Base-by-base conservation (phyloP, 306 rosid genomes). In the Castanospermum australe region DNA sequence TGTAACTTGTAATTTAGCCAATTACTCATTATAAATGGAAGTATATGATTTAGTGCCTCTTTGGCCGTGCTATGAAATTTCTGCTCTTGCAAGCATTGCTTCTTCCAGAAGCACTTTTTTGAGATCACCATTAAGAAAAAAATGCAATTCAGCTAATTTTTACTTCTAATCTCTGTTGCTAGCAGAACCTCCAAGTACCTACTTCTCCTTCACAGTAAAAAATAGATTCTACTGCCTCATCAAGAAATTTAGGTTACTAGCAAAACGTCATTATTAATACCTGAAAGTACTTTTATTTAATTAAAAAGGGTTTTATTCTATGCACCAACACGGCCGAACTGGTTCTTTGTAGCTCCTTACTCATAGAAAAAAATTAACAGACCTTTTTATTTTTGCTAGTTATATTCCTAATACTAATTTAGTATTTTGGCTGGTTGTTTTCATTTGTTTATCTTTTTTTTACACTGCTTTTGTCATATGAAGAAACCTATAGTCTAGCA, bases 141-240 rank as follows among this genome's bases (percentile, higher is more conserved):
- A 63, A 44, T 32, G 22, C 62, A 54, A 64, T 56, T 67, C 18
- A 45, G 65, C 45, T 77, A 0, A 42, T 77, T 77, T 71, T 71
- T 35, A n/a, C 47, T 76, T 64, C 22, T 63, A 24, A 65, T 65
- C 54, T 83, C 39, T 82, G 64, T 63, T 41, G 54, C 45, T 52
- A 28, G 60, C 64, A 51, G 75, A 42, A 54, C 21, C 33, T 65
- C 36, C 24, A 22, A 50, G 38, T 62, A 45, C 32, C 38, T 52
- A 55, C 5, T 60, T 76, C 73, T 59, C 60, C 67, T 41, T 79
- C 25, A 47, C 38, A 3, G 17, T 67, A 28, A 67, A 72, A 39
- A 64, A 28, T 22, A 71, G 48, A 72, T 78, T 65, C 79, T 54
- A 21, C 57, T 55, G 18, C 28, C 69, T 32, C 24, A 42, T 64